Conservation (phyloP, 495 filamentous ascomycete species). For the Penicillium verhagenii region DNA sequence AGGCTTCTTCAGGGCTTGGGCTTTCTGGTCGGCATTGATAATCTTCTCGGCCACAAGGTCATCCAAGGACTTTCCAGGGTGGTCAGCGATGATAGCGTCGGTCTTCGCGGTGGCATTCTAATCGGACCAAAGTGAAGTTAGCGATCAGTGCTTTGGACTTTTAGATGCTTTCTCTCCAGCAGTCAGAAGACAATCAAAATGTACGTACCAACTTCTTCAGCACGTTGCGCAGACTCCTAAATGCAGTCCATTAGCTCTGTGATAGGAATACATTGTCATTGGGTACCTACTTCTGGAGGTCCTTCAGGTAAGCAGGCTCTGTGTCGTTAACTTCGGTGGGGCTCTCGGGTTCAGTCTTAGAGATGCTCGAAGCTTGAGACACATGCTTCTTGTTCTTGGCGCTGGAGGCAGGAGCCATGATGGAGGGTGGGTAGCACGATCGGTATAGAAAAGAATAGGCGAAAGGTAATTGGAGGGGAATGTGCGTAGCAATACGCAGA, state of each 20-base stretch:
- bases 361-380: slow-evolving; percentile 28
- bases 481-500: not conserved
- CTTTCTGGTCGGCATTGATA: slow-evolving; percentile 82
- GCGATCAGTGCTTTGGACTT: not conserved
- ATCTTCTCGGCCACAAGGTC: slow-evolving; percentile 78
- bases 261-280: not conserved
- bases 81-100: slow-evolving; percentile 72
- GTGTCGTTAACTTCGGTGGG: slow-evolving; percentile 54
- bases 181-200: not conserved
- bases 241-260: slow-evolving; percentile 7
- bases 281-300: slow-evolving; percentile 74
- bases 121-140: slow-evolving; percentile 8
- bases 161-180: not conserved
- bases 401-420: slow-evolving; percentile 44
- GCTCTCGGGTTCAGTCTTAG: slow-evolving; percentile 34
- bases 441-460: slow-evolving; percentile 4
- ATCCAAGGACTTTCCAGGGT: slow-evolving; percentile 73
- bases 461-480: not conserved
- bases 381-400: slow-evolving; percentile 30
- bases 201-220: slow-evolving; percentile 82
- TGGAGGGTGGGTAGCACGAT: slow-evolving; percentile 32
- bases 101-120: slow-evolving; percentile 77
- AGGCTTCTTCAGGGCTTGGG: slow-evolving; percentile 88
- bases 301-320: slow-evolving; percentile 76
- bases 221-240: slow-evolving; percentile 78